Evolutionary conservation across 2,329 filamentous ascomycete genomes (phyloP), one percentile per base, ranked within the genome.

Genomic region (Aspergillus tanneri): DNA sequence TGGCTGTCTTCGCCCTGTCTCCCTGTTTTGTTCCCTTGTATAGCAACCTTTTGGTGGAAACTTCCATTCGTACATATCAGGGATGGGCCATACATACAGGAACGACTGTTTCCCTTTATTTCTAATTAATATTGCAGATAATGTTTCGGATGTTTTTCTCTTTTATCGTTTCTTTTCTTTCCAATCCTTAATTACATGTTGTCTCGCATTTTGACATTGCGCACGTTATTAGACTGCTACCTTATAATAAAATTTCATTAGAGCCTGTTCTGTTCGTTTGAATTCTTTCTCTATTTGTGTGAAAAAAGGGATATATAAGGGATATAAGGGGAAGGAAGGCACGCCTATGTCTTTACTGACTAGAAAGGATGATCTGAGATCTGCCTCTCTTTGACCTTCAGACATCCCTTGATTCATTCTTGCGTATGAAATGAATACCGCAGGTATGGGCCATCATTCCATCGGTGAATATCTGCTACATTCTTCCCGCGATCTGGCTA

Each of bases 211-310:
- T 43, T 37, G 35, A 25, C 19, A 22, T 38, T 28, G 23, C 46
- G 39, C 34, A 25, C 7, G 28, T 43, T 24, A 27, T 47, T 48
- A 48, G 40, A 48, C 34, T 27, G 42, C 23, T 43, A 43, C 6
- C 9, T 5, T 48, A 34, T 43, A 43, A 48, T 48, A 48, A 32
- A 43, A 47, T 39, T 48, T n/a, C n/a, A n/a, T n/a, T n/a, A n/a
- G n/a, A n/a, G n/a, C n/a, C 23, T 24, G 22, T 32, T 19, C 39
- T 21, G 11, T 42, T n/a, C n/a, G n/a, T n/a, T n/a, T n/a, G n/a
- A n/a, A n/a, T n/a, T n/a, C n/a, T n/a, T n/a, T n/a, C n/a, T n/a
- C n/a, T n/a, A n/a, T n/a, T n/a, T n/a, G n/a, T n/a, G n/a, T n/a
- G 30, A 34, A 34, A 18, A 34, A 34, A 34, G 30, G 30, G 30